Base-by-base conservation (phyloP, 2,329 filamentous ascomycete species). In the Diaporthe amygdali region DNA sequence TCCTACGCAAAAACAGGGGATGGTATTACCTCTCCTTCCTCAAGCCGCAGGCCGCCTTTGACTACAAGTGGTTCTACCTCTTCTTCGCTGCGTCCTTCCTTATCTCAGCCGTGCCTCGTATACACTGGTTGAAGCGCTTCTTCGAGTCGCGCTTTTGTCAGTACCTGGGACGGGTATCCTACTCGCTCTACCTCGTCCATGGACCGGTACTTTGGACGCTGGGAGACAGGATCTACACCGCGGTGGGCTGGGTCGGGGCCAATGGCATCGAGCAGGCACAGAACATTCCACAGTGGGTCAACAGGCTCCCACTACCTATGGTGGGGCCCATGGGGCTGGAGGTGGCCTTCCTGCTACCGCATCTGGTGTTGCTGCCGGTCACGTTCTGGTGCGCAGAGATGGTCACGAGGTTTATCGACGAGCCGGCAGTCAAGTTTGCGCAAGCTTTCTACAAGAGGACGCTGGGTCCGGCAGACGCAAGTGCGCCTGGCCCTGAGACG, bases 51-150 rank as follows among this genome's bases (percentile, higher is more conserved):
- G 90, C 90, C 1, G 88, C 91, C 14, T 91, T 85, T 74, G 89
- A 92, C 77, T 86, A 85, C 76, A 92, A 92, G 78, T 92, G 90
- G 90, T 92, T 92, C 79, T 92, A 86, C 77, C 84, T 92, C 3
- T 91, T 91, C 77, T 89, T 86, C 82, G 90, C 89, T 0, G 85
- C 90, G 1, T 81, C 84, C 30, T 84, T 91, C 66, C 77, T 91
- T 0, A 85, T 93, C 0, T 82, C 86, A 1, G 84, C 86, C 0
- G 81, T 89, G 3, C 87, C 88, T 8, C 87, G 87, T n/a, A 84
- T 93, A n/a, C 75, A 80, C 5, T 88, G 85, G 85, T 82, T 92
- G 20, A 88, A 86, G 78, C 73, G 79, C 3, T 89, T 91, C 76
- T 91, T 92, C 75, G 90, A 91, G 77, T 82, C 81, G 0, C 81